Conservation (phyloP, 768 basidiomycete species). For the Kwoniella dejecticola region DNA sequence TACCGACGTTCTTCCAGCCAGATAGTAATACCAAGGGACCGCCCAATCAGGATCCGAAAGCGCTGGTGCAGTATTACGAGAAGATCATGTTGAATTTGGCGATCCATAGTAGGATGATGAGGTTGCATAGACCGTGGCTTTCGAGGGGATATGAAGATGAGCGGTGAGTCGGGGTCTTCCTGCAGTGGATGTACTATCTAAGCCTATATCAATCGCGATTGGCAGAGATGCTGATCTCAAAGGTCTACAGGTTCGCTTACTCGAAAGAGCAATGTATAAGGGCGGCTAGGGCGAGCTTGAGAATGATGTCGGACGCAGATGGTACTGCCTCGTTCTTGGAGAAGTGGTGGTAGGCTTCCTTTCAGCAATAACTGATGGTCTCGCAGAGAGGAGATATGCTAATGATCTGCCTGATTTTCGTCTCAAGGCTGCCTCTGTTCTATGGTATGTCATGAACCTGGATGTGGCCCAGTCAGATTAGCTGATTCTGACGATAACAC, state of each 20-base stretch:
- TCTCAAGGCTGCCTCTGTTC: constrained; percentile 49
- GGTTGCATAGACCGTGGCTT: constrained; percentile 56
- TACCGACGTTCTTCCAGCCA: constrained; percentile 54
- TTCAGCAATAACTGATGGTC: no score
- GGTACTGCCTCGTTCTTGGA: constrained; percentile 54
- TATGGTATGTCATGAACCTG: constrained; percentile 39
- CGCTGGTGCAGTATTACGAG: constrained; percentile 53
- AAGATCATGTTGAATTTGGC: constrained; percentile 54
- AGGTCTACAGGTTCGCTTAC: constrained; percentile 49
- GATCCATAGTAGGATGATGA: constrained; percentile 53
- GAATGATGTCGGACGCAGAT: constrained; percentile 51
- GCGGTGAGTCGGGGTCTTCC: constrained; percentile 28
- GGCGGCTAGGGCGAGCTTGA: constrained; percentile 54
- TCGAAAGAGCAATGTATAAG: constrained; percentile 56
- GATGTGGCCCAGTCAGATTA: neutral
- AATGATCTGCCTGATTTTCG: no score
- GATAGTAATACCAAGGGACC: constrained; percentile 31
- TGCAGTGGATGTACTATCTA: neutral
- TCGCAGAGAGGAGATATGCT: no score
- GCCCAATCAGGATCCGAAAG: constrained; percentile 39
- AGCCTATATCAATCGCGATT: no score
- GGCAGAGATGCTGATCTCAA: no score
- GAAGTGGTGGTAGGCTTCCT: constrained; percentile 55
- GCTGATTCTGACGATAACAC: neutral
- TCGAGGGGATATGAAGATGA: constrained; percentile 54